phyloP scores from a whole-genome alignment of 139 green algal genomes.

The Coelastrella sp. region DNA sequence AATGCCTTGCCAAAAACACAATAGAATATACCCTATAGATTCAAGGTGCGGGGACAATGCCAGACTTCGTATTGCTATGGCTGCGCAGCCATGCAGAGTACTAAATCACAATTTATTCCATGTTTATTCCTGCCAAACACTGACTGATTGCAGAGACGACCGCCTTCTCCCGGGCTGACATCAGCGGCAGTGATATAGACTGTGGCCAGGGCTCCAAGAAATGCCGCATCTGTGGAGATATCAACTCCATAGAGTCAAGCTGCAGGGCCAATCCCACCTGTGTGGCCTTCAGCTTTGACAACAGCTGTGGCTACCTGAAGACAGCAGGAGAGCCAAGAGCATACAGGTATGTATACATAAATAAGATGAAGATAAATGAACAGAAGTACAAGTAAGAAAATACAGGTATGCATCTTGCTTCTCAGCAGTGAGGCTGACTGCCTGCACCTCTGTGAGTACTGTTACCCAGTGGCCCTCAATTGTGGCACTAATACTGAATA shows the following conservation, averaged over 20 bases:
- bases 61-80: too few relatives aligned
- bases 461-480: not conserved
- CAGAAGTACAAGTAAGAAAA: too few relatives aligned
- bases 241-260: conserved; percentile 5
- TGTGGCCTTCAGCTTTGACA: not conserved
- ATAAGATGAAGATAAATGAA: too few relatives aligned
- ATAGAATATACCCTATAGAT: too few relatives aligned
- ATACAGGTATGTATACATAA: not conserved
- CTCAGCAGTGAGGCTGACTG: not conserved
- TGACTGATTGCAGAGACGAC: not conserved
- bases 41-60: too few relatives aligned
- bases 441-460: not conserved
- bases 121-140: not conserved
- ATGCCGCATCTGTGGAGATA: conserved; percentile 16
- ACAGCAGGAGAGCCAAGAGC: not conserved
- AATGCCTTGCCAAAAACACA: too few relatives aligned
- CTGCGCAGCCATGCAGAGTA: too few relatives aligned
- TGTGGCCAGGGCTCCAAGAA: not conserved
- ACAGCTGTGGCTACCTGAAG: conserved; percentile 3
- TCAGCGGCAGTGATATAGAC: not conserved
- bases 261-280: conserved; percentile 7
- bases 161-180: not conserved
- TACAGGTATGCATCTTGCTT: not conserved
- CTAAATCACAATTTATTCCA: too few relatives aligned
- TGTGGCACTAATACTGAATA: too few relatives aligned